phyloP scores from a whole-genome alignment of 129 eudicot genomes.

The Heracleum sosnowskyi region DNA sequence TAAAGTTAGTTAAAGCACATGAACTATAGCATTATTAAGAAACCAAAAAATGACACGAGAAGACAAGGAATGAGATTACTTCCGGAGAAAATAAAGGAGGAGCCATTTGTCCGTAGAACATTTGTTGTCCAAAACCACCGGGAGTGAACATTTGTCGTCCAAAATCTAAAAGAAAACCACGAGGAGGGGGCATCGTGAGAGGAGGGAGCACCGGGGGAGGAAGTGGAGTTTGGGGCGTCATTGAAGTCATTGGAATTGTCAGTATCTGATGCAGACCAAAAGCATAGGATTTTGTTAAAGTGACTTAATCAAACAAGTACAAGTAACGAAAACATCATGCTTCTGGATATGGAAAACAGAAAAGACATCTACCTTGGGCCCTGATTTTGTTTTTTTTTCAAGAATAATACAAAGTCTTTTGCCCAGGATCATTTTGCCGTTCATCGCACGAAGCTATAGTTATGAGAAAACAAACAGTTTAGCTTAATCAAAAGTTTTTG shows the following conservation, averaged over 20 bases:
- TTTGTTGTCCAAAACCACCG: constrained; percentile 15
- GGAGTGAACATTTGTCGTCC: constrained; percentile 28
- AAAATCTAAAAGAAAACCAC: constrained; percentile 51
- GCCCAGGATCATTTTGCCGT: too few species aligned
- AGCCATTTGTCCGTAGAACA: constrained; percentile 79
- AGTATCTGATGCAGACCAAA: constrained; percentile 35
- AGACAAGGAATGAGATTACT: constrained; percentile 24
- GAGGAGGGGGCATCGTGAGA: constrained; percentile 78
- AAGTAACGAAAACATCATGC: too few species aligned
- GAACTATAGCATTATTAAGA: background rate
- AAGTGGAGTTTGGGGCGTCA: constrained; percentile 10
- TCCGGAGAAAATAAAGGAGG: constrained; percentile 74
- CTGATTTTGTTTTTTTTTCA: too few species aligned
- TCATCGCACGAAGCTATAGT: too few species aligned
- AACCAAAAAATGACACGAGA: background rate
- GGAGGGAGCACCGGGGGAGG: constrained; percentile 14
- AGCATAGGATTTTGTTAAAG: too few species aligned
- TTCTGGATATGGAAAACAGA: too few species aligned
- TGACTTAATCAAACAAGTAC: too few species aligned
- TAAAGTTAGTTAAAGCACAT: background rate
- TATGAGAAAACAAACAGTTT: too few species aligned
- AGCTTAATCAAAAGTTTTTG: too few species aligned
- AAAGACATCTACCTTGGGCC: too few species aligned
- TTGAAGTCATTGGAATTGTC: constrained; percentile 52
- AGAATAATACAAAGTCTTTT: too few species aligned